Evolutionary conservation across 768 basidiomycete genomes (phyloP).

Genomic region (Antrodiella citrinella): DNA sequence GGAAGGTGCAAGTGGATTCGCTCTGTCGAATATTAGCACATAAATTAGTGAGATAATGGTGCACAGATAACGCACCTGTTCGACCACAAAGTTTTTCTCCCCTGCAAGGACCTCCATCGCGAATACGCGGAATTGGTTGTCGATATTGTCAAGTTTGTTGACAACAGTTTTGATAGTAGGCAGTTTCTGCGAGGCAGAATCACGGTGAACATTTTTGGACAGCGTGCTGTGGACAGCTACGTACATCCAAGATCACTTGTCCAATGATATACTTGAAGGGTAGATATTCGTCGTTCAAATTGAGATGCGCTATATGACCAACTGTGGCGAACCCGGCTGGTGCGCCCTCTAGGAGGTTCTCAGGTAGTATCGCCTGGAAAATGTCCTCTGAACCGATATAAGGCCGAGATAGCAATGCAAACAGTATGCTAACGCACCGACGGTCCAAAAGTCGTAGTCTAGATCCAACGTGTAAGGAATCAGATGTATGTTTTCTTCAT

Average conservation of each 20-base stretch:
- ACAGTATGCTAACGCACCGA: constrained; percentile 40
- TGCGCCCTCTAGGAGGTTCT: constrained; percentile 65
- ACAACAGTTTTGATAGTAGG: constrained; percentile 77
- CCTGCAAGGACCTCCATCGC: constrained; percentile 96
- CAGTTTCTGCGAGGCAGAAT: constrained; percentile 71
- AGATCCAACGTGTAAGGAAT: constrained; percentile 54
- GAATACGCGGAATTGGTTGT: constrained; percentile 85
- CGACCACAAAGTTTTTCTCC: constrained; percentile 76
- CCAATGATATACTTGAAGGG: constrained; percentile 91
- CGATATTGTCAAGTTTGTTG: constrained; percentile 86
- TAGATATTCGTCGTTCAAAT: constrained; percentile 83
- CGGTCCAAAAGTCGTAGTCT: constrained; percentile 83
- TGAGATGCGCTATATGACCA: constrained; percentile 92
- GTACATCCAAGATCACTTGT: constrained; percentile 83
- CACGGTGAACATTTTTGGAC: neutral
- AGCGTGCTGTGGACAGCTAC: constrained; percentile 19
- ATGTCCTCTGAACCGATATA: constrained; percentile 58
- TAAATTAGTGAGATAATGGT: no score
- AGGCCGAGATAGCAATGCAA: neutral
- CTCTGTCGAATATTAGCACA: constrained; percentile 41
- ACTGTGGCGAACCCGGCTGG: constrained; percentile 84
- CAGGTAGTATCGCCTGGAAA: constrained; percentile 72
- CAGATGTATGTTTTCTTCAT: constrained; percentile 47
- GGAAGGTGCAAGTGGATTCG: constrained; percentile 82
- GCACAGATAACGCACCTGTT: constrained; percentile 52